Percentiles rank a stretch among this genome's conserved stretches.
These are phyloP conservation scores for Pichia paraexigua DNA, from an alignment of 805 yeast genomes.

Conservation along the genomic window DNA sequence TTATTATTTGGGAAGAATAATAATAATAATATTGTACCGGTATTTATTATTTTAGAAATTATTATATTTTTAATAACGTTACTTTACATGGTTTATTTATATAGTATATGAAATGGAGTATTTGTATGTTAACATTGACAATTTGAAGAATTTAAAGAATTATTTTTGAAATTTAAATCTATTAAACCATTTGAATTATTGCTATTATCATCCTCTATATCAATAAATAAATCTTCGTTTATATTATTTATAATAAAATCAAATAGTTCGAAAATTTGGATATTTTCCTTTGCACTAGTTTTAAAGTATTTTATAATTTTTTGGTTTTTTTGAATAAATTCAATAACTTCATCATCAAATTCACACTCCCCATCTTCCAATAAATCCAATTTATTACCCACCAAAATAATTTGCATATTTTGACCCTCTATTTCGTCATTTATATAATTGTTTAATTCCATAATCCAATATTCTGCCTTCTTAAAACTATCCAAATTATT, in stretches of 20 bases:
- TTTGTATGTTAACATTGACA: constrained; percentile 19
- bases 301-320: constrained; percentile 21
- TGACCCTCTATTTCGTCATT: constrained; percentile 1
- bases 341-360: constrained; percentile 16
- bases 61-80: background rate
- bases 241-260: constrained; percentile 24
- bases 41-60: background rate
- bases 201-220: constrained; percentile 14
- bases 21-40: background rate
- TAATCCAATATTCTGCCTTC: constrained; percentile 85
- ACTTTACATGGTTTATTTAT: background rate
- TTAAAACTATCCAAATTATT: constrained; percentile 46
- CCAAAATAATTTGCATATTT: constrained; percentile 36
- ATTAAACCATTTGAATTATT: constrained; percentile 15
- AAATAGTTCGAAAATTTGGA: constrained; percentile 45
- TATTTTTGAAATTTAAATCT: constrained; percentile 16
- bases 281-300: constrained; percentile 69
- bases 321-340: constrained; percentile 18
- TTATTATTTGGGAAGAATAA: background rate
- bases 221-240: constrained; percentile 22
- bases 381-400: constrained; percentile 82
- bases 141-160: constrained; percentile 2
- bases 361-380: constrained; percentile 19
- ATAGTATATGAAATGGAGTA: background rate
- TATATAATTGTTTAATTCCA: constrained; percentile 46